Evolutionary conservation across 441 rosid species (phyloP), one percentile per base, ranked within the genome.

Genomic region (Aleurites moluccanus): DNA sequence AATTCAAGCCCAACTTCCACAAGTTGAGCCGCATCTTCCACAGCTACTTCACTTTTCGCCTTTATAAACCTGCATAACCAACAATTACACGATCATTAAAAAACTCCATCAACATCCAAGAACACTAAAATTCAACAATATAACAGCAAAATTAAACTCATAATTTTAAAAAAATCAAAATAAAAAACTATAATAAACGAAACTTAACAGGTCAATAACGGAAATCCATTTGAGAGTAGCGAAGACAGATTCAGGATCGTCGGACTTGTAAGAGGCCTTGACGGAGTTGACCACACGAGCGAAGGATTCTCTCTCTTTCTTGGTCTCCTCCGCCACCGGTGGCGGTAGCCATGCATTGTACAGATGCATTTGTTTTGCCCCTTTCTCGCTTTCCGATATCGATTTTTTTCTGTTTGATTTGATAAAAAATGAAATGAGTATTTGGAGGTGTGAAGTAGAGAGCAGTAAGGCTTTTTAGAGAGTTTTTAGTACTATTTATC

Each of bases 311-410:
- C 83, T 83, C 87, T 96, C 99, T 79, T 82, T 86, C 85, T 81
- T 83, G 74, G 97, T 88, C 80, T 88, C 93, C 80, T 88, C 94
- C 74, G 89, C 98, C 73, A 96, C 93, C 45, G 97, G 96, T 30
- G 97, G 97, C 27, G 99, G 99, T 74, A 96, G 80, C 99, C 97
- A 93, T 42, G 88, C 97, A 85, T 96, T 93, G 86, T 91, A 93
- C 77, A 92, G 92, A 86, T 96, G 99, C 99, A 93, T 96, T 77
- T 66, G 65, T 27, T 27, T 27, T 1, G 28, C 67, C 64, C 59
- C 67, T 64, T 52, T 71, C 45, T 27, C 47, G 20, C 18, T 49
- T 49, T 13, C 14, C 3, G 20, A 49, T 49, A n/a, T n/a, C n/a
- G n/a, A n/a, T 49, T 11, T 13, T 2, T 13, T 11, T 49, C 53